These are phyloP conservation scores for Pelagophyceae sp. DNA, from an alignment of 352 stramenopile species.

Conservation along the genomic window DNA sequence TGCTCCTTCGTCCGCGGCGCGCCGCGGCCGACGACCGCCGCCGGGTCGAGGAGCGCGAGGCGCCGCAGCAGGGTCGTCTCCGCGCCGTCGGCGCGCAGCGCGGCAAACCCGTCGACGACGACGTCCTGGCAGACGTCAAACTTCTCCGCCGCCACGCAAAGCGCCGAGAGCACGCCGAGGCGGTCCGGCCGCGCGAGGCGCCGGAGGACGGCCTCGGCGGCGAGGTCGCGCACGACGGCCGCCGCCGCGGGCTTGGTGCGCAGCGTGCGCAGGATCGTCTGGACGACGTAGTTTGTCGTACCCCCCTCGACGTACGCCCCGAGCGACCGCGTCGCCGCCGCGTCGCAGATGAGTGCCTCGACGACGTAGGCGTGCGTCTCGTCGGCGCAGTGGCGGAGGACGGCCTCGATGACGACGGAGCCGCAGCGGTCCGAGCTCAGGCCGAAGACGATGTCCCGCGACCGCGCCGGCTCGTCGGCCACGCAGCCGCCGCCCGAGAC, in stretches of 20 bases:
- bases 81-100: not conserved
- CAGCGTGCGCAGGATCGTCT: not conserved
- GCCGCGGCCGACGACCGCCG: no score
- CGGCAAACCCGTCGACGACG: not conserved
- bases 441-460: not conserved
- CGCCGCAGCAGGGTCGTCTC: not conserved
- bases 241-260: not conserved
- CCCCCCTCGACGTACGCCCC: not conserved
- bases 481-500: not conserved
- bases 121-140: not conserved
- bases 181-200: not conserved
- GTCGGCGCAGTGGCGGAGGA: not conserved
- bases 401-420: conserved; percentile 2
- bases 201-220: not conserved
- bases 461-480: not conserved
- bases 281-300: not conserved
- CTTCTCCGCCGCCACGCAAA: not conserved
- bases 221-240: not conserved
- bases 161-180: conserved; percentile 9
- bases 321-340: not conserved
- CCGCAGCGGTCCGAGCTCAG: not conserved
- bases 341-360: not conserved
- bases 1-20: not conserved
- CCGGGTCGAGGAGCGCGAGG: not conserved
- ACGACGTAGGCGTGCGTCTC: not conserved